Conservation (phyloP, 78 protist species). For the Thecamonas trahens region DNA sequence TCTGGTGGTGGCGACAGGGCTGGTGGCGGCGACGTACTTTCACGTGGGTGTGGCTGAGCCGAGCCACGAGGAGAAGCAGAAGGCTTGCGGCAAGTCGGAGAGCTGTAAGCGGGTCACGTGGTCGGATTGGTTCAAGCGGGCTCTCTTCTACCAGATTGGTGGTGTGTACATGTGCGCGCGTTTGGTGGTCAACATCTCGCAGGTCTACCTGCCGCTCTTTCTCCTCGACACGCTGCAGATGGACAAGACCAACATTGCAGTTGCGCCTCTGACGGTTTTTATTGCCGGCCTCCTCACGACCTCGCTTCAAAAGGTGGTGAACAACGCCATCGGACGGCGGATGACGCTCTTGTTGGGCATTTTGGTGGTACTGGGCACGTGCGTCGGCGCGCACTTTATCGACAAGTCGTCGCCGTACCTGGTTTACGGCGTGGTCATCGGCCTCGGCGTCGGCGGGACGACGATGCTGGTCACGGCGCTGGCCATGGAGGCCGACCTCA, state of each 20-base stretch:
- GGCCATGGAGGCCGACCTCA: not conserved
- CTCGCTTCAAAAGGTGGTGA: not conserved
- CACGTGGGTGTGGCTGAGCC: conserved; percentile 1
- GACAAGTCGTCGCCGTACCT: not conserved
- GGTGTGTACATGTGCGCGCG: conserved; percentile 12
- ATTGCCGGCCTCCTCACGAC: not conserved
- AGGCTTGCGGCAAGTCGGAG: too few species aligned
- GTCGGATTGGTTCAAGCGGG: not conserved
- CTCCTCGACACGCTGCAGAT: not conserved
- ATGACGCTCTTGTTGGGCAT: not conserved
- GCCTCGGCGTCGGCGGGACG: not conserved
- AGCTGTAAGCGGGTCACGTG: too few species aligned
- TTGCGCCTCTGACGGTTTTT: not conserved
- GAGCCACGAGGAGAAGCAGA: not conserved
- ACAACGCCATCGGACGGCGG: not conserved
- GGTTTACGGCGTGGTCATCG: not conserved
- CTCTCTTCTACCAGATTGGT: not conserved
- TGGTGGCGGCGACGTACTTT: not conserved
- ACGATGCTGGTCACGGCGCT: not conserved
- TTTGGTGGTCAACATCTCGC: conserved; percentile 11
- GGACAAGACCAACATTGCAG: conserved; percentile 1
- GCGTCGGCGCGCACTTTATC: not conserved
- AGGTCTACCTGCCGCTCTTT: conserved; percentile 6
- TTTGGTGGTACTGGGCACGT: too few species aligned
- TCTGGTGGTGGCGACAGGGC: not conserved